Percentiles rank a stretch among this genome's conserved stretches.
These are phyloP conservation scores for Cladophialophora immunda DNA, from an alignment of 2,329 filamentous ascomycete genomes.

Conservation along the genomic window DNA sequence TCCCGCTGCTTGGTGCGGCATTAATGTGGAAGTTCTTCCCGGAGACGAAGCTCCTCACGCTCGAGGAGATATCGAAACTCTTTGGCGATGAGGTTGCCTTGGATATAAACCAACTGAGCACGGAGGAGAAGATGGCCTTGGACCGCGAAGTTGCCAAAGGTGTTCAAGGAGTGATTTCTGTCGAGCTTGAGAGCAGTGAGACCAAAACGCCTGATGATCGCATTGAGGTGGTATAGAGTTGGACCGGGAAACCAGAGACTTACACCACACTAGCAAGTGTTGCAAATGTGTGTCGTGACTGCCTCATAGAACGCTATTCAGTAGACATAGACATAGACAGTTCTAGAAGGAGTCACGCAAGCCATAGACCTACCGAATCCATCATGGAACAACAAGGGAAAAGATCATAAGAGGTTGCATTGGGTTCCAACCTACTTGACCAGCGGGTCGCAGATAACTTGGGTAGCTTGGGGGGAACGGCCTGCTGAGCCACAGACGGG, in stretches of 20 bases:
- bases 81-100: slow-evolving; percentile 45
- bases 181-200: not conserved
- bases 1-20: slow-evolving; percentile 6
- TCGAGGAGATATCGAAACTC: slow-evolving; percentile 46
- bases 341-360: not conserved
- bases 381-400: not conserved
- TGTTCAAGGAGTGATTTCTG: not conserved
- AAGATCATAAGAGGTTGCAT: not conserved
- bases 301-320: not conserved
- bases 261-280: not conserved
- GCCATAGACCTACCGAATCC: not conserved
- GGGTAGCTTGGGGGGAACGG: not conserved
- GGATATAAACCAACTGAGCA: slow-evolving; percentile 28
- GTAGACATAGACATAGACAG: not conserved
- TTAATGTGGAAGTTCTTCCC: slow-evolving; percentile 38
- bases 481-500: not conserved
- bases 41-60: slow-evolving; percentile 45
- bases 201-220: not conserved
- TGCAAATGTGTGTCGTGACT: not conserved
- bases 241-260: not conserved
- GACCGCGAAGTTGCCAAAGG: not conserved
- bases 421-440: not conserved
- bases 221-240: not conserved
- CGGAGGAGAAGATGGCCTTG: slow-evolving; percentile 2
- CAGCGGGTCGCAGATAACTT: not conserved